Percentiles rank a stretch among this genome's conserved stretches.
Evolutionary conservation across 345 rosid species (phyloP).

Genomic region (Populus pruinosa): DNA sequence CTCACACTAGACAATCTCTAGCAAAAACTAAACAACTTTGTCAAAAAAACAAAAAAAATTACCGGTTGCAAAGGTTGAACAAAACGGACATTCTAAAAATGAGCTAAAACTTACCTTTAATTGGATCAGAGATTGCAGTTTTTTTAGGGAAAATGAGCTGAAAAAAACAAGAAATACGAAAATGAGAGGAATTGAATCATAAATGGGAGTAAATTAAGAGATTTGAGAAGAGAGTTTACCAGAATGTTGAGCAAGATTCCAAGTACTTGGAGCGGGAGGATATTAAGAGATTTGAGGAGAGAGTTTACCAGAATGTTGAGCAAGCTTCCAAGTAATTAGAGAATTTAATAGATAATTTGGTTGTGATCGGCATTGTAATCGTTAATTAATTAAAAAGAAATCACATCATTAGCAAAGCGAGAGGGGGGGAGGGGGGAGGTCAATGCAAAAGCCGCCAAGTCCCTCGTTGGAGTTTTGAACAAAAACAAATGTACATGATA

Average conservation of each 20-base stretch:
- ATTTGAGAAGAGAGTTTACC: background rate
- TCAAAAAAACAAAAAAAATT: background rate
- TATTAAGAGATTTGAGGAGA: background rate
- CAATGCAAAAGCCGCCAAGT: constrained; percentile 20
- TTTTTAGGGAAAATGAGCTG: background rate
- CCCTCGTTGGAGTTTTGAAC: constrained; percentile 10
- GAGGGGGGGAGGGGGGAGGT: background rate
- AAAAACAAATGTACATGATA: background rate
- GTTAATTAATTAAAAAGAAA: background rate
- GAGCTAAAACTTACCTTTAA: constrained; percentile 5
- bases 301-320: background rate
- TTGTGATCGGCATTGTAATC: background rate
- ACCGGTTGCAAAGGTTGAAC: background rate
- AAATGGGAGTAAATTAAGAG: background rate
- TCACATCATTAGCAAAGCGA: background rate
- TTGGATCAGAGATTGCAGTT: constrained; percentile 11
- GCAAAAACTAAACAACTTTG: background rate
- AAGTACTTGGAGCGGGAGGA: background rate
- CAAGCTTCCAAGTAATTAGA: background rate
- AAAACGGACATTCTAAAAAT: background rate
- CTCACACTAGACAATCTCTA: background rate
- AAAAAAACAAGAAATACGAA: background rate
- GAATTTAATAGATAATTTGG: background rate
- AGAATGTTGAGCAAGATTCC: background rate
- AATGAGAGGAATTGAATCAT: background rate